These are phyloP conservation scores for Candida golubevii DNA, from an alignment of 805 yeast genomes.

Conservation along the genomic window DNA sequence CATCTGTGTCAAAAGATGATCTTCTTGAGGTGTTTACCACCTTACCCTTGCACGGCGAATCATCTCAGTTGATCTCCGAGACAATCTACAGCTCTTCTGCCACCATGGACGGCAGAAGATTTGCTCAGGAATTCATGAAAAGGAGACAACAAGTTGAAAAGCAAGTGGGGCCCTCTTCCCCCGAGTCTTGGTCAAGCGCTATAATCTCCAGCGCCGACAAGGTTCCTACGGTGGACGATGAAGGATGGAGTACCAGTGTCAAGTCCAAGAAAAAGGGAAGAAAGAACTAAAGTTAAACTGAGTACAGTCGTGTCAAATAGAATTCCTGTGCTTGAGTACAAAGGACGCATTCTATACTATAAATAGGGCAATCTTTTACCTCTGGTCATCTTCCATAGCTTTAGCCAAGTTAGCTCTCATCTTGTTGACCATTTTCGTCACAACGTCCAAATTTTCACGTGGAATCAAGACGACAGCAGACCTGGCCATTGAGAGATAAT, in stretches of 20 bases:
- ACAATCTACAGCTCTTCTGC: constrained; percentile 85
- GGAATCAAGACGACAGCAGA: constrained; percentile 60
- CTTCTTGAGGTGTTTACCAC: constrained; percentile 75
- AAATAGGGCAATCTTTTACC: too few species aligned
- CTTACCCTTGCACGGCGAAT: constrained; percentile 70
- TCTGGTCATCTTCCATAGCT: not conserved
- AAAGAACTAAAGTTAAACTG: constrained; percentile 14
- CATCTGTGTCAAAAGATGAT: constrained; percentile 73
- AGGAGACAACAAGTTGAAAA: constrained; percentile 72
- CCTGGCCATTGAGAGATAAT: constrained; percentile 56
- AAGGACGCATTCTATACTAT: too few species aligned
- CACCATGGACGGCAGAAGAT: constrained; percentile 90
- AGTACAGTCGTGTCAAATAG: too few species aligned
- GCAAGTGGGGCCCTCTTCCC: constrained; percentile 35
- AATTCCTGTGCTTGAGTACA: too few species aligned
- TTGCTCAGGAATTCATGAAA: constrained; percentile 84
- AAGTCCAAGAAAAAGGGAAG: constrained; percentile 38
- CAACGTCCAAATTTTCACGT: constrained; percentile 40
- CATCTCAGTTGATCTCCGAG: constrained; percentile 84
- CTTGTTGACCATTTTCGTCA: constrained; percentile 16
- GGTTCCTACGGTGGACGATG: constrained; percentile 37
- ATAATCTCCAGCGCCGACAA: constrained; percentile 43
- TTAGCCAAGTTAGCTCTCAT: constrained; percentile 1
- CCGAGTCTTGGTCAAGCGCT: constrained; percentile 71
- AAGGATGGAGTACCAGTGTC: constrained; percentile 44